Percentiles rank a stretch among this genome's conserved stretches.
Conservation (phyloP, 768 basidiomycete genomes). For the Pilatotrama ljubarskyi region DNA sequence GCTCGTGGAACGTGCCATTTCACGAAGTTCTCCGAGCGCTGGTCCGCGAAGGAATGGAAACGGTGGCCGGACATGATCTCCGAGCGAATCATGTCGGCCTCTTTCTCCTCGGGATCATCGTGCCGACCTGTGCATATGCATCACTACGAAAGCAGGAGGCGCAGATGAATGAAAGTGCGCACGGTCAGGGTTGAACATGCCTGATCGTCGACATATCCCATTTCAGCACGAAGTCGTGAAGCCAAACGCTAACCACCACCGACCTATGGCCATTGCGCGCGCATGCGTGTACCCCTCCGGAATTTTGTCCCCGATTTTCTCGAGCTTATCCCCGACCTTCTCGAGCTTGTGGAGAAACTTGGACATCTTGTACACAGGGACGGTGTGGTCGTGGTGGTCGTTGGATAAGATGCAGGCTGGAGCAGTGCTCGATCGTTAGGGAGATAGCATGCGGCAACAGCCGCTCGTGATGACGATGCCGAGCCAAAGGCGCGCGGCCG, state of each 20-base stretch:
- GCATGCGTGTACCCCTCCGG: constrained; percentile 41
- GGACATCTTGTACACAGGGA: constrained; percentile 8
- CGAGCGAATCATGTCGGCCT: constrained; percentile 66
- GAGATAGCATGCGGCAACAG: constrained; percentile 7
- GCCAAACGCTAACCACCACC: neutral
- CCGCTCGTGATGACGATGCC: constrained; percentile 6
- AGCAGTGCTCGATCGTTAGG: constrained; percentile 5
- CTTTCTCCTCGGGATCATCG: constrained; percentile 72
- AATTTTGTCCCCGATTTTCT: constrained; percentile 19
- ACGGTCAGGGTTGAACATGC: constrained; percentile 38
- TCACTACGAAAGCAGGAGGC: neutral
- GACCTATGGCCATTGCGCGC: constrained; percentile 39
- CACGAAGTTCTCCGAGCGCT: constrained; percentile 67
- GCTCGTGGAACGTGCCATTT: constrained; percentile 67
- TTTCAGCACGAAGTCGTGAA: neutral
- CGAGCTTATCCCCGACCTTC: constrained; percentile 9
- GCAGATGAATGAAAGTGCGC: constrained; percentile 15
- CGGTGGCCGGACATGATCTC: constrained; percentile 80
- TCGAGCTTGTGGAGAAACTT: constrained; percentile 15
- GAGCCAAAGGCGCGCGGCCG: neutral
- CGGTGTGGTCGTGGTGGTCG: neutral
- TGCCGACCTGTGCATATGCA: constrained; percentile 50
- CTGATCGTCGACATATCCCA: constrained; percentile 24
- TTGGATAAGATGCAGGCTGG: neutral
- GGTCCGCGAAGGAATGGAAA: constrained; percentile 79